These are phyloP conservation scores for Alternaria angustiovoidea DNA, from an alignment of 2,329 filamentous ascomycete species.

Conservation along the genomic window DNA sequence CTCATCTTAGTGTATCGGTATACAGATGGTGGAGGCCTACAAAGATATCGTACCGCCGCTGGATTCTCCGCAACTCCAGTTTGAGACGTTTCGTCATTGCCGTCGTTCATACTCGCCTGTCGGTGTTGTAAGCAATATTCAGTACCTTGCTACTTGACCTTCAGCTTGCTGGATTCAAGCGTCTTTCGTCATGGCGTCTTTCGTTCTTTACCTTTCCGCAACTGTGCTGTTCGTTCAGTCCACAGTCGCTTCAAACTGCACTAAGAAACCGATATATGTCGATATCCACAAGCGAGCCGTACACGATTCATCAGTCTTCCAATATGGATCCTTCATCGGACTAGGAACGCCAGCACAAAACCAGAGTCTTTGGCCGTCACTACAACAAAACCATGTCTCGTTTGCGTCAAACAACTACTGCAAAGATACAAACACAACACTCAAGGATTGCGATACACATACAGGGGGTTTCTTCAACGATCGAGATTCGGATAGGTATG, in stretches of 20 bases:
- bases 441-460: conserved; percentile 41
- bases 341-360: conserved; percentile 55
- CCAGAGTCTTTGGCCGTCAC: conserved; percentile 55
- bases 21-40: conserved; percentile 38
- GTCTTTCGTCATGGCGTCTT: conserved; percentile 38
- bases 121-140: conserved; percentile 8
- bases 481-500: conserved; percentile 45
- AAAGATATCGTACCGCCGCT: conserved; percentile 42
- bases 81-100: conserved; percentile 34
- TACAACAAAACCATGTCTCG: conserved; percentile 54
- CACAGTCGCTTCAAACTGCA: conserved; percentile 50
- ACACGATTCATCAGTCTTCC: conserved; percentile 50
- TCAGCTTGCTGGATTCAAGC: conserved; percentile 44
- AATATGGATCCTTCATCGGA: conserved; percentile 58
- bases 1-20: conserved; percentile 36
- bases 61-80: conserved; percentile 23
- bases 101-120: conserved; percentile 24
- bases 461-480: conserved; percentile 48
- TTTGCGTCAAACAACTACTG: conserved; percentile 51
- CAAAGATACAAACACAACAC: conserved; percentile 38
- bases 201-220: conserved; percentile 37
- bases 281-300: conserved; percentile 56
- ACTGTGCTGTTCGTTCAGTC: conserved; percentile 49
- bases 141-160: conserved; percentile 19
- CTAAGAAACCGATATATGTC: conserved; percentile 52